Base-by-base conservation (phyloP, 2,329 filamentous ascomycete genomes). In the Onygena corvina region DNA sequence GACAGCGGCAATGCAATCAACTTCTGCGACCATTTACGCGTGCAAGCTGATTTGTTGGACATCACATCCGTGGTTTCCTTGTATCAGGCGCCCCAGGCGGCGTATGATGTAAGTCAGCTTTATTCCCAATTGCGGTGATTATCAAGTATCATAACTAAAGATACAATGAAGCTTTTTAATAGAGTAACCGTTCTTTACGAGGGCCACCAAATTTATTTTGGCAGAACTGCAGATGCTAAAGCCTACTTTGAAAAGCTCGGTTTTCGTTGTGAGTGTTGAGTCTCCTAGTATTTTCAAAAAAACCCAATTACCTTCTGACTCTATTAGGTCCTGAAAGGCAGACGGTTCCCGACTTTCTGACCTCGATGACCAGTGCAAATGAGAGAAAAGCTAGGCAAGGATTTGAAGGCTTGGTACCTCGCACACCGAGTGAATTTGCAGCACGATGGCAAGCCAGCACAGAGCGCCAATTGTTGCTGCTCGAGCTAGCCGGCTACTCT, bases 31-130 rank as follows among this genome's bases (percentile, higher is more conserved):
- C 84, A 81, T 1, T 71, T 93, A 1, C 80, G 86, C 1, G 81
- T 88, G 33, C 76, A 89, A 69, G 90, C 86, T 20, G 83, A 92
- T 62, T 77, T 92, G 48, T 87, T 87, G 74, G 80, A 83, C 62
- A 86, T 81, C 0, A 84, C 84, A 1, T 90, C 86, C 0, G 88
- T 90, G 53, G 86, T 93, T 1, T 86, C 86, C 0, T 71, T 94
- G 0, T 94, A 93, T 64, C 86, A 92, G 62, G 86, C 84, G 0
- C 86, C 83, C 0, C 84, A 92, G 65, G 86, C 79, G 57, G 86
- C 90, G 52, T 89, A 86, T 67, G 73, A 74, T 36, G 45, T 51
- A 21, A 47, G 49, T 47, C 11, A 16, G 6, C 18, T n/a, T n/a
- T 33, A 11, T 33, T 33, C 30, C 2, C n/a, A n/a, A n/a, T n/a